A percentile compares a stretch with the other conserved stretches of the same genome.
phyloP scores from a whole-genome alignment of 768 basidiomycete genomes.

The Neoboletus brunneissimus region DNA sequence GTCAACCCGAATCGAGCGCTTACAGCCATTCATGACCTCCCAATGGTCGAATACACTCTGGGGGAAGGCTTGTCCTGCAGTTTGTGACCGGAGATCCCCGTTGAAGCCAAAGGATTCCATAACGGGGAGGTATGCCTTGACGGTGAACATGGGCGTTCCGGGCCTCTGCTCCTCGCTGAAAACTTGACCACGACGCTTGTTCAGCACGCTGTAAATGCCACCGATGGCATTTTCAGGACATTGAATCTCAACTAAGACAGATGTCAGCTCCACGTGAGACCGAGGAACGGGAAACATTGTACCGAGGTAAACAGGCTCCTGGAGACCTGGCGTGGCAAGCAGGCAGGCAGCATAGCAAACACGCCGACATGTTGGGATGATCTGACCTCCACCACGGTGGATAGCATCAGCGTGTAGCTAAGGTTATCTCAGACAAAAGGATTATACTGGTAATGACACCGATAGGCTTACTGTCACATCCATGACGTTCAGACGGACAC shows the following conservation, averaged over 20 bases:
- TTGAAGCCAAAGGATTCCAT: slow-evolving; percentile 97
- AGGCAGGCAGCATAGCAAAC: slow-evolving; percentile 95
- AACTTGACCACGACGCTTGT: slow-evolving; percentile 97
- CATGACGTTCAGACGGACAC: slow-evolving; percentile 91
- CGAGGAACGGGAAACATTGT: slow-evolving; percentile 14
- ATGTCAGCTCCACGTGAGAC: slow-evolving; percentile 11
- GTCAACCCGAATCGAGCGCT: slow-evolving; percentile 29
- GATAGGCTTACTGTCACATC: slow-evolving; percentile 79
- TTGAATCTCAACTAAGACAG: slow-evolving; percentile 83
- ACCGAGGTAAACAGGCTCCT: slow-evolving; percentile 96
- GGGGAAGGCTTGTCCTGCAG: slow-evolving; percentile 97
- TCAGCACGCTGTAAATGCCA: slow-evolving; percentile 91
- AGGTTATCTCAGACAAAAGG: neutral
- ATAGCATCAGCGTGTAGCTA: slow-evolving; percentile 98
- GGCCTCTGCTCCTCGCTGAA: slow-evolving; percentile 96
- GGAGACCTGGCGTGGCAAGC: slow-evolving; percentile 86
- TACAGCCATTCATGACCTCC: slow-evolving; percentile 80
- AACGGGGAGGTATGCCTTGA: slow-evolving; percentile 95
- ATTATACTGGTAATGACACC: neutral
- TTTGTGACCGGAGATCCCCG: slow-evolving; percentile 88
- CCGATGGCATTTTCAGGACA: slow-evolving; percentile 97
- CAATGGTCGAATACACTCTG: slow-evolving; percentile 93
- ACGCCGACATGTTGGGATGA: slow-evolving; percentile 96
- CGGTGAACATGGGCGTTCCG: slow-evolving; percentile 99
- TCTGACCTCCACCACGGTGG: slow-evolving; percentile 98